Percentiles rank a stretch among this genome's conserved stretches.
phyloP scores from a whole-genome alignment of 805 yeast species.

The Debaryomyces castellii region DNA sequence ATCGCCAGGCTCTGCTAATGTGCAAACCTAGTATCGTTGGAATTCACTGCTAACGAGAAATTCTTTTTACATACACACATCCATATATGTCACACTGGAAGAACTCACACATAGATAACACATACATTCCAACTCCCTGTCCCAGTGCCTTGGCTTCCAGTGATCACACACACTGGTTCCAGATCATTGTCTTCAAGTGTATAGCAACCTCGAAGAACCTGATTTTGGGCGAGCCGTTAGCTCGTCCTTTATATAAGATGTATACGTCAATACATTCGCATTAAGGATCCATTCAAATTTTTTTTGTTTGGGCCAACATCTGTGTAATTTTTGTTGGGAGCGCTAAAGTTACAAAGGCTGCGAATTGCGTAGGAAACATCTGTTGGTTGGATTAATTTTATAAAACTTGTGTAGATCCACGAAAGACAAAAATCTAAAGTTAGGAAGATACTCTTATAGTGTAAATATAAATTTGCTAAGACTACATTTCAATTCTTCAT shows the following conservation, averaged over 20 bases:
- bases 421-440: neutral
- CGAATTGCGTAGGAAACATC: neutral
- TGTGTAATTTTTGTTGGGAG: conserved; percentile 6
- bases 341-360: conserved; percentile 2
- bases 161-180: too few species aligned
- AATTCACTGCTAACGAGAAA: too few species aligned
- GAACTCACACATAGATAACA: too few species aligned
- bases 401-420: neutral
- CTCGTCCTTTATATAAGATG: neutral
- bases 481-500: conserved; percentile 1
- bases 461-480: neutral
- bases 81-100: too few species aligned
- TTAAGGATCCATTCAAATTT: conserved; percentile 1
- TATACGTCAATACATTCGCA: conserved; percentile 7
- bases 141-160: too few species aligned
- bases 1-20: neutral
- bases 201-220: neutral
- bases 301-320: conserved; percentile 9
- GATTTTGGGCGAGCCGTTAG: neutral
- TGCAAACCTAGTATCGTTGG: too few species aligned
- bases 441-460: neutral
- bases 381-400: neutral
- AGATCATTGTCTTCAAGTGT: neutral
- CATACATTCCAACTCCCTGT: too few species aligned
- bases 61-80: too few species aligned